Conservation (phyloP, 2,329 filamentous ascomycete species). For the Fusarium nelsonii region DNA sequence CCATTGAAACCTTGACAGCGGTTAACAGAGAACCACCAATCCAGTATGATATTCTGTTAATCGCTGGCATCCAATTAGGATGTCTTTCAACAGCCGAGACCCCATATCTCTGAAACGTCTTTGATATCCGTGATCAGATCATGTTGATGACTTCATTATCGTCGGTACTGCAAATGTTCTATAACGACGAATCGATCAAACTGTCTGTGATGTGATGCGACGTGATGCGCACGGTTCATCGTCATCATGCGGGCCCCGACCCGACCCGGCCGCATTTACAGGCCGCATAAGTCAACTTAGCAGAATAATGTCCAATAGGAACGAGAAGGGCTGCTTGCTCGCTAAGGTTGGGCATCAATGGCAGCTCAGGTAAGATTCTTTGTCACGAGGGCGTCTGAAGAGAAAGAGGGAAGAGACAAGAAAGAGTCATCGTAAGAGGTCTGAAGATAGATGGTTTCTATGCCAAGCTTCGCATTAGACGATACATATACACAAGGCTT, state of each 20-base stretch:
- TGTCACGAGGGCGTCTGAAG: slow-evolving; percentile 23
- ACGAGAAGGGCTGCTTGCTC: not conserved
- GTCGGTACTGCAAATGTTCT: not conserved
- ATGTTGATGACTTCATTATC: slow-evolving; percentile 1
- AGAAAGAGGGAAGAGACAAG: slow-evolving; percentile 32
- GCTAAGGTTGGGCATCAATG: slow-evolving; percentile 37
- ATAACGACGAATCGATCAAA: not conserved
- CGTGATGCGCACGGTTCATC: slow-evolving; percentile 16
- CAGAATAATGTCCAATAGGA: slow-evolving; percentile 12
- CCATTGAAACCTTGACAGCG: not conserved
- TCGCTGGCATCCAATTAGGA: not conserved
- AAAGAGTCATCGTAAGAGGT: not conserved
- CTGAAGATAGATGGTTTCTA: not conserved
- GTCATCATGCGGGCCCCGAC: slow-evolving; percentile 35
- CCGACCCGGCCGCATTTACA: slow-evolving; percentile 25
- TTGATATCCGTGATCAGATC: not conserved
- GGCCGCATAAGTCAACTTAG: slow-evolving; percentile 23
- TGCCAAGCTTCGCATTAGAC: not conserved
- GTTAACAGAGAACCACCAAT: not conserved
- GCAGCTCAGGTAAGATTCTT: slow-evolving; percentile 6
- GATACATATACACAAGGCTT: slow-evolving; percentile 4
- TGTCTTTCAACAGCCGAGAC: not conserved
- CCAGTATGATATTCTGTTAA: not conserved
- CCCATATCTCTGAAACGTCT: not conserved
- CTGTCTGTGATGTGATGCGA: not conserved